A percentile compares a stretch with the other conserved stretches of the same genome.
These are phyloP conservation scores for Pseudopyricularia cyperi DNA, from an alignment of 2,329 filamentous ascomycete species.

Conservation along the genomic window DNA sequence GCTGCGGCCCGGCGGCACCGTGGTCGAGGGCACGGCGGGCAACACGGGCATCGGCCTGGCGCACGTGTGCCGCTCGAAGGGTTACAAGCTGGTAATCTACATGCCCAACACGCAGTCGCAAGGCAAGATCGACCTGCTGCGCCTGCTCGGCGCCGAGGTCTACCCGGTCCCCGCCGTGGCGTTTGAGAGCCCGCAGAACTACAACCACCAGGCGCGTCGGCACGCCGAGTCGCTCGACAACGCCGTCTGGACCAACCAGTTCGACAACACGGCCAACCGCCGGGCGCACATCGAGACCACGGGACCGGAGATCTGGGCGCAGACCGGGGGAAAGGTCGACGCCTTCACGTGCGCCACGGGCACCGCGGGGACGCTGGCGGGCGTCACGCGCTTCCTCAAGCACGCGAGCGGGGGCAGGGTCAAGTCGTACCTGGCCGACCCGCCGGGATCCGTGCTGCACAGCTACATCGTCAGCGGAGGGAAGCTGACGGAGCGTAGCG, in stretches of 20 bases:
- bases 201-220: slow-evolving; percentile 88
- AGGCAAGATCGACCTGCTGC: slow-evolving; percentile 89
- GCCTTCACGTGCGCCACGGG: slow-evolving; percentile 94
- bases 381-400: slow-evolving; percentile 80
- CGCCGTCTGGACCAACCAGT: slow-evolving; percentile 98
- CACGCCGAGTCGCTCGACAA: slow-evolving; percentile 81
- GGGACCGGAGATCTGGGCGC: slow-evolving; percentile 91
- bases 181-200: slow-evolving; percentile 91
- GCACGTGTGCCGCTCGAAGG: slow-evolving; percentile 84
- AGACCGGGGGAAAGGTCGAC: slow-evolving; percentile 75
- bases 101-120: slow-evolving; percentile 99
- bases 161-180: slow-evolving; percentile 91
- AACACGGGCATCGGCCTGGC: slow-evolving; percentile 97
- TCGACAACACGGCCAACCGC: slow-evolving; percentile 91
- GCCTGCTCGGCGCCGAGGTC: slow-evolving; percentile 85
- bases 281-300: slow-evolving; percentile 94
- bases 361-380: slow-evolving; percentile 83
- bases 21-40: slow-evolving; percentile 92
- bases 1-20: slow-evolving; percentile 74
- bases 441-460: slow-evolving; percentile 85
- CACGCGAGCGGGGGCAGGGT: slow-evolving; percentile 65
- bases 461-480: slow-evolving; percentile 82
- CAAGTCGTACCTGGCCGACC: slow-evolving; percentile 83
- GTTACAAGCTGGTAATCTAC: slow-evolving; percentile 95
- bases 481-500: slow-evolving; percentile 65